phyloP scores from a whole-genome alignment of 2,329 filamentous ascomycete species.

The Sclerotinia trifoliorum region DNA sequence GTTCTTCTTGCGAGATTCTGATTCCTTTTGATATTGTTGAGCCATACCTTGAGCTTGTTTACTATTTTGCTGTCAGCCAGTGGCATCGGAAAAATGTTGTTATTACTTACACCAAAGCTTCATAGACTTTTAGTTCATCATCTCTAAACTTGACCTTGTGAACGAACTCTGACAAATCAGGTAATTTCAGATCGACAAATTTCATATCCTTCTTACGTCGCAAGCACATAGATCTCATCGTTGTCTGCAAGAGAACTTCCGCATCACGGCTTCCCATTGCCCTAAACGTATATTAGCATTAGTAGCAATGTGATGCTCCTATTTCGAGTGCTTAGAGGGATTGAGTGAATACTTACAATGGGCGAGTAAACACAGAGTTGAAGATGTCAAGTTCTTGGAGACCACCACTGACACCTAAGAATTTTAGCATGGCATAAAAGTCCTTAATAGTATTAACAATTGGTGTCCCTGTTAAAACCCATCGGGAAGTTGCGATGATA shows the following conservation, averaged over 20 bases:
- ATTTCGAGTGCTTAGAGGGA: too few species aligned
- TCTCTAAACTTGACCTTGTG: conserved; percentile 71
- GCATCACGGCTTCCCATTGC: conserved; percentile 55
- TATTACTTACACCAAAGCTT: conserved; percentile 61
- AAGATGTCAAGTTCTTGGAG: conserved; percentile 73
- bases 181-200: conserved; percentile 79
- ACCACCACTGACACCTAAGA: conserved; percentile 72
- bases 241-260: conserved; percentile 65
- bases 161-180: conserved; percentile 73
- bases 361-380: conserved; percentile 67
- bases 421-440: conserved; percentile 75
- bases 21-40: conserved; percentile 51
- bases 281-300: conserved; percentile 3
- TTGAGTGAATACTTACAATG: conserved; percentile 47
- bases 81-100: not conserved
- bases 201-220: conserved; percentile 84
- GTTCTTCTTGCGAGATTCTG: conserved; percentile 38
- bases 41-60: conserved; percentile 73
- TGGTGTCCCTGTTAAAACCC: conserved; percentile 78
- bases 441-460: conserved; percentile 83
- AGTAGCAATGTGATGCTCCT: not conserved
- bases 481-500: conserved; percentile 68
- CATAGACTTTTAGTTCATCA: conserved; percentile 75
- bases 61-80: conserved; percentile 43
- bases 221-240: conserved; percentile 80